These are phyloP conservation scores for Gynochthodes officinalis DNA, from an alignment of 257 asterid species.

Conservation along the genomic window DNA sequence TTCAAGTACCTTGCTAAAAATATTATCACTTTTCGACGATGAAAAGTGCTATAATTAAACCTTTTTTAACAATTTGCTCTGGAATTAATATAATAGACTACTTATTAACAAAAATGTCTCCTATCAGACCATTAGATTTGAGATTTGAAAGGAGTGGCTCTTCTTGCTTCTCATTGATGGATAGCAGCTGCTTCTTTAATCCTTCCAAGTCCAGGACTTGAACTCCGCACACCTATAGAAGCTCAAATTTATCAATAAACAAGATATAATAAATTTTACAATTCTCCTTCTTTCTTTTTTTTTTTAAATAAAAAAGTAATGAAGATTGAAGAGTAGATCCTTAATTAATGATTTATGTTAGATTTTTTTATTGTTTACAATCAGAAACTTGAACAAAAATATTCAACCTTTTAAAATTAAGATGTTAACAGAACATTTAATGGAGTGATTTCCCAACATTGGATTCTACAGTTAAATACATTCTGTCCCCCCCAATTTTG, in stretches of 20 bases:
- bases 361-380: not conserved
- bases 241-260: conserved; percentile 11
- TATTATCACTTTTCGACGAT: too few species aligned
- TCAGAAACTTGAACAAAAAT: not conserved
- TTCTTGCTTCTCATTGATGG: conserved; percentile 11
- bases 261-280: not conserved
- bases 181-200: conserved; percentile 38
- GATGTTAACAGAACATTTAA: too few species aligned
- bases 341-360: not conserved
- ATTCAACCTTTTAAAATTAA: too few species aligned
- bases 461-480: too few species aligned
- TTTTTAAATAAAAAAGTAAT: not conserved
- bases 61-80: too few species aligned
- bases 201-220: conserved; percentile 35
- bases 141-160: not conserved
- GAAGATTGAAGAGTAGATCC: too few species aligned
- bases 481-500: too few species aligned
- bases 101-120: not conserved
- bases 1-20: too few species aligned
- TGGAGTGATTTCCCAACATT: too few species aligned
- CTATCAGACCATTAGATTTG: not conserved
- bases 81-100: not conserved
- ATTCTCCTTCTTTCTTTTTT: not conserved
- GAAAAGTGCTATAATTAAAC: too few species aligned
- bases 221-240: conserved; percentile 33